These are phyloP conservation scores for Rhynchosporium agropyri DNA, from an alignment of 2,329 filamentous ascomycete genomes.

Conservation along the genomic window DNA sequence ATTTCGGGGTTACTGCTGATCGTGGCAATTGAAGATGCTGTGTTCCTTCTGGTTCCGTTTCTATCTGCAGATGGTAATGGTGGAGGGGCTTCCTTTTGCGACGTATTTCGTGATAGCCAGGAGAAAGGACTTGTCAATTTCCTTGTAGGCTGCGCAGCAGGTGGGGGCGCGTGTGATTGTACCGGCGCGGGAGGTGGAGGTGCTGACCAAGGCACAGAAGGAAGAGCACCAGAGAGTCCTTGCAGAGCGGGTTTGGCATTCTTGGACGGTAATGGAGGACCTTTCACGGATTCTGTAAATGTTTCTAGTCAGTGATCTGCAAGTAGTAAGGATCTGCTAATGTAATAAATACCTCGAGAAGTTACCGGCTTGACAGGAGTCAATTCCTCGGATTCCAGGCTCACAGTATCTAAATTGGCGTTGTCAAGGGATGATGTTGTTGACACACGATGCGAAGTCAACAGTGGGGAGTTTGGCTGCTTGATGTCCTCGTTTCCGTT, in stretches of 20 bases:
- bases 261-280: slow-evolving; percentile 38
- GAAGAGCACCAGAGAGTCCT: slow-evolving; percentile 72
- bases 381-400: slow-evolving; percentile 56
- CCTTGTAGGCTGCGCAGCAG: slow-evolving; percentile 48
- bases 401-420: slow-evolving; percentile 51
- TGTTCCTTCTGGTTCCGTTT: slow-evolving; percentile 63
- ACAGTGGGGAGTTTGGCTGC: slow-evolving; percentile 52
- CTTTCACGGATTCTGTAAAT: slow-evolving; percentile 37
- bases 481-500: slow-evolving; percentile 34
- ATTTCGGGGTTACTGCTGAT: slow-evolving; percentile 80
- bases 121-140: slow-evolving; percentile 89
- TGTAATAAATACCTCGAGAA: slow-evolving; percentile 27
- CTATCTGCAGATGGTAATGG: slow-evolving; percentile 46
- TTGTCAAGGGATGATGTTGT: slow-evolving; percentile 58
- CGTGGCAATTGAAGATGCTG: slow-evolving; percentile 77
- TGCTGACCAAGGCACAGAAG: slow-evolving; percentile 73
- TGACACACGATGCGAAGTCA: slow-evolving; percentile 54
- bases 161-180: slow-evolving; percentile 32
- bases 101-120: slow-evolving; percentile 74
- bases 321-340: neutral
- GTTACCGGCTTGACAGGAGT: slow-evolving; percentile 18
- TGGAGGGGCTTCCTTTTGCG: slow-evolving; percentile 57
- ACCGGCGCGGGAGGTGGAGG: slow-evolving; percentile 51
- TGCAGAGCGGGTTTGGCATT: slow-evolving; percentile 51
- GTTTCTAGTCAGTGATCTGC: slow-evolving; percentile 1